phyloP scores from a whole-genome alignment of 305 asterid species.

The Fraxinus nigra region DNA sequence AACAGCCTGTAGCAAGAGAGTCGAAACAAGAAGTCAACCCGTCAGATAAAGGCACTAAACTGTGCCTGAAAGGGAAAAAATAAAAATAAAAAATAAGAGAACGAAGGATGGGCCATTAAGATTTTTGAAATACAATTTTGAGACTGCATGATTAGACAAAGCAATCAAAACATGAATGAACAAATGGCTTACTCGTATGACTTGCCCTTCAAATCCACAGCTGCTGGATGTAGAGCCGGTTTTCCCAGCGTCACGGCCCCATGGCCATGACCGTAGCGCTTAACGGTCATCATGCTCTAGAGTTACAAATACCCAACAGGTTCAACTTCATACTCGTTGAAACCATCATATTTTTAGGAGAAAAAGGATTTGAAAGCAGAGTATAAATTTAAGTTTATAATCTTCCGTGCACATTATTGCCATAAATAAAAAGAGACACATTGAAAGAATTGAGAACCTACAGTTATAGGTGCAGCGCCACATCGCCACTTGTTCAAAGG shows the following conservation, averaged over 20 bases:
- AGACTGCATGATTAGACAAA: background rate
- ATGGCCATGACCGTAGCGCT: constrained; percentile 77
- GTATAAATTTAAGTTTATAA: background rate
- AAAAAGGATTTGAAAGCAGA: constrained; percentile 9
- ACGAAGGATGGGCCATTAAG: background rate
- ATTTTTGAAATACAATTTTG: constrained; percentile 1
- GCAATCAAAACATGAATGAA: background rate
- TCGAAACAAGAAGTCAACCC: constrained; percentile 11
- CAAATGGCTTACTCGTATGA: constrained; percentile 66
- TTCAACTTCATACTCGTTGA: background rate
- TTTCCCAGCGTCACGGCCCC: constrained; percentile 60
- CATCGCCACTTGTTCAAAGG: constrained; percentile 94
- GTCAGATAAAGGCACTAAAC: background rate
- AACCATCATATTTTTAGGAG: background rate
- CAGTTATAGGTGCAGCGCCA: constrained; percentile 97
- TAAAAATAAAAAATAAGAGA: background rate
- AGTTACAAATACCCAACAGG: constrained; percentile 9
- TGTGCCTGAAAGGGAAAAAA: background rate
- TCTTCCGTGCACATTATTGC: background rate
- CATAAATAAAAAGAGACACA: background rate
- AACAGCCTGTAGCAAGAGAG: constrained; percentile 50
- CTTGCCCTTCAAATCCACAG: constrained; percentile 91
- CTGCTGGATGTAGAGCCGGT: constrained; percentile 92
- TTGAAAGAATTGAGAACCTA: constrained; percentile 31
- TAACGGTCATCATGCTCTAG: constrained; percentile 93